phyloP scores from a whole-genome alignment of 1,284 basidiomycete species.

The Leucoagaricus sp. region DNA sequence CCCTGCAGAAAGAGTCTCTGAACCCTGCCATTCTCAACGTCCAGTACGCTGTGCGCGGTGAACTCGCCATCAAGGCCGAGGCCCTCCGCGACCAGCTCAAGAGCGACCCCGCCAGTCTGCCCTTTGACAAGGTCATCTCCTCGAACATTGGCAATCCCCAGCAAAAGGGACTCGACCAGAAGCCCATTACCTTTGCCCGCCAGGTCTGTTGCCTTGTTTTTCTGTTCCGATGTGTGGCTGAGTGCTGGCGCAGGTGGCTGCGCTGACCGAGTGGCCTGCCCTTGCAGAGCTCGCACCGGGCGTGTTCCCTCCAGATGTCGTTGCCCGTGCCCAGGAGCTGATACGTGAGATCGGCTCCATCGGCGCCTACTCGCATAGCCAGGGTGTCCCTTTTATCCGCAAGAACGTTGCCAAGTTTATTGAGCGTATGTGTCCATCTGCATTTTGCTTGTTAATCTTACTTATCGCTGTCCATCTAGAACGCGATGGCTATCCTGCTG shows the following conservation, averaged over 20 bases:
- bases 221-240: background rate
- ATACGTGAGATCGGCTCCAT: slow-evolving; percentile 89
- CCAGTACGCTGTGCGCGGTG: slow-evolving; percentile 96
- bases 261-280: slow-evolving; percentile 90
- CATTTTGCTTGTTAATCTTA: background rate
- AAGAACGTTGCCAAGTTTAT: slow-evolving; percentile 92
- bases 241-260: slow-evolving; percentile 63
- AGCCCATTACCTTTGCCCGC: slow-evolving; percentile 89
- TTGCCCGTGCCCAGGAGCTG: slow-evolving; percentile 82
- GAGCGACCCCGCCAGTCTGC: slow-evolving; percentile 59
- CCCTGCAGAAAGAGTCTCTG: slow-evolving; percentile 61
- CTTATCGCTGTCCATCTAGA: slow-evolving; percentile 45
- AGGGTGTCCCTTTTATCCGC: slow-evolving; percentile 90
- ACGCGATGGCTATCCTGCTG: slow-evolving; percentile 84
- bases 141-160: slow-evolving; percentile 99
- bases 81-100: slow-evolving; percentile 74
- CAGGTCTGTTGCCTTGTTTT: slow-evolving; percentile 53
- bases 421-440: slow-evolving; percentile 50
- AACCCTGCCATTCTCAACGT: slow-evolving; percentile 89
- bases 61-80: slow-evolving; percentile 94
- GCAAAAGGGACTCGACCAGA: slow-evolving; percentile 92
- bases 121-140: slow-evolving; percentile 89
- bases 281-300: slow-evolving; percentile 77
- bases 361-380: slow-evolving; percentile 96
- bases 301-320: slow-evolving; percentile 86